Percentiles rank a stretch among this genome's conserved stretches.
phyloP scores from a whole-genome alignment of 805 yeast genomes.

The Pichia phayaonensis region DNA sequence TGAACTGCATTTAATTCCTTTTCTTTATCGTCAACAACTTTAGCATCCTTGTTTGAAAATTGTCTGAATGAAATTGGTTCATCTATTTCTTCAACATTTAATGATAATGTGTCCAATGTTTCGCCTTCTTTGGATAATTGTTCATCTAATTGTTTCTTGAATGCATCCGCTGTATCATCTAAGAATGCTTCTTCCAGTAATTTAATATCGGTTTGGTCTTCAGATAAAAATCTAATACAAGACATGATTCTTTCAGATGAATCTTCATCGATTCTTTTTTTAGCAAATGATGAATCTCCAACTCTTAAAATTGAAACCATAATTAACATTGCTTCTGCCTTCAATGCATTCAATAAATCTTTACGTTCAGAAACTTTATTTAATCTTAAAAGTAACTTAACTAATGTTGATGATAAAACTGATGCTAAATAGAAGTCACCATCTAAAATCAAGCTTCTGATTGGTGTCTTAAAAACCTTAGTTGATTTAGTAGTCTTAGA shows the following conservation, averaged over 20 bases:
- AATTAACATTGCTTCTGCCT: constrained; percentile 90
- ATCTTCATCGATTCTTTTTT: constrained; percentile 86
- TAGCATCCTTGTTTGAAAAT: constrained; percentile 41
- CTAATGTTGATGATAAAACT: constrained; percentile 78
- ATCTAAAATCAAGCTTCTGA: constrained; percentile 71
- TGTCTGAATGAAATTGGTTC: constrained; percentile 76
- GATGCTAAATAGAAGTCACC: constrained; percentile 92
- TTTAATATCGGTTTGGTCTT: constrained; percentile 44
- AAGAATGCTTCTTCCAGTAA: constrained; percentile 61
- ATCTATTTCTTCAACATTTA: constrained; percentile 69
- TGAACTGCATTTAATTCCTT: constrained; percentile 57
- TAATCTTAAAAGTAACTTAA: constrained; percentile 78
- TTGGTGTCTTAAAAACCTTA: constrained; percentile 44
- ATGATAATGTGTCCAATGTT: constrained; percentile 49
- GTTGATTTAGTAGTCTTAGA: constrained; percentile 30
- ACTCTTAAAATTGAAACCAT: constrained; percentile 88
- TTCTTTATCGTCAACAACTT: constrained; percentile 37
- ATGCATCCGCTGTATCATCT: constrained; percentile 83
- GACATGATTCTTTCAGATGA: constrained; percentile 88
- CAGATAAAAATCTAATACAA: constrained; percentile 75
- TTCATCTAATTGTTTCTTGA: constrained; percentile 56
- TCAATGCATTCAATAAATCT: constrained; percentile 67
- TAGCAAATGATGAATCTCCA: constrained; percentile 65
- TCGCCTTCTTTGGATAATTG: constrained; percentile 51
- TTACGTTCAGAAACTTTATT: constrained; percentile 44